Conservation (phyloP, 257 asterid species). For the Salvia miltiorrhiza region DNA sequence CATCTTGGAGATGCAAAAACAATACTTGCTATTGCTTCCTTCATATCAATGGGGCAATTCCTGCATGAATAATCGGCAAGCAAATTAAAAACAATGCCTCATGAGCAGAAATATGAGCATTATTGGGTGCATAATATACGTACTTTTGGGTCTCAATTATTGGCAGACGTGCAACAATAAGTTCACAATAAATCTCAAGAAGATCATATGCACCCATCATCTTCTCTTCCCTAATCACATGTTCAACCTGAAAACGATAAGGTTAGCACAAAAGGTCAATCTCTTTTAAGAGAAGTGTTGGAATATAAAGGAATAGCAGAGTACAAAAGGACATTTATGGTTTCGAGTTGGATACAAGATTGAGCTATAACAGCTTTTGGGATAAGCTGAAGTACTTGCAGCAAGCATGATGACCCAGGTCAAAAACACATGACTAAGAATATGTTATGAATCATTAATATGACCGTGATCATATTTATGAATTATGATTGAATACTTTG, state of each 20-base stretch:
- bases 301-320: not conserved
- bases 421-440: not conserved
- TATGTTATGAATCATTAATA: not conserved
- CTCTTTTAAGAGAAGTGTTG: not conserved
- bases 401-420: not conserved
- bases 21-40: slow-evolving; percentile 89
- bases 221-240: slow-evolving; percentile 95
- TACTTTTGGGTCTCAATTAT: slow-evolving; percentile 94
- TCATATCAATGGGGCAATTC: slow-evolving; percentile 90
- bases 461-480: too few species aligned
- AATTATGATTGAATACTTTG: not conserved
- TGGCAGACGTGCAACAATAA: slow-evolving; percentile 72
- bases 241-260: slow-evolving; percentile 71
- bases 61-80: slow-evolving; percentile 37
- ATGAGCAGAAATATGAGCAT: slow-evolving; percentile 21
- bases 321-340: slow-evolving; percentile 12
- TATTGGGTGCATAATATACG: slow-evolving; percentile 29
- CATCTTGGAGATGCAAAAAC: slow-evolving; percentile 93
- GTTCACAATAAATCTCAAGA: slow-evolving; percentile 85
- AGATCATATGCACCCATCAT: slow-evolving; percentile 93
- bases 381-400: not conserved
- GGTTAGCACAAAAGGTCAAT: slow-evolving; percentile 5
- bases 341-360: not conserved
- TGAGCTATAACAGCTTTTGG: not conserved
- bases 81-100: slow-evolving; percentile 11